phyloP scores from a whole-genome alignment of 108 stramenopile species.

The Cyclotella baltica region DNA sequence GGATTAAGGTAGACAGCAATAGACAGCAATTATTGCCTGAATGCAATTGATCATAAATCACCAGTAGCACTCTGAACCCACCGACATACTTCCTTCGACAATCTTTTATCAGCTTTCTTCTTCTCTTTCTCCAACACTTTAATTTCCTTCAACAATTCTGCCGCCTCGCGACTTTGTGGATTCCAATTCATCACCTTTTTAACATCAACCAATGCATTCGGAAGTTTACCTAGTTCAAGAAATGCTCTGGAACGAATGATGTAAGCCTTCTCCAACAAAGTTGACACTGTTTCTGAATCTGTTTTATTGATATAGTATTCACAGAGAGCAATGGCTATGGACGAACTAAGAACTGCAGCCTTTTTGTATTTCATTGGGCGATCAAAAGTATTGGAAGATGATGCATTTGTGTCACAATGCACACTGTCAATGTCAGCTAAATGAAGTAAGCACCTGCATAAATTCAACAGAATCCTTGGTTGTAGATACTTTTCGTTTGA shows the following conservation, averaged over 20 bases:
- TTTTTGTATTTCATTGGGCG: slow-evolving; percentile 32
- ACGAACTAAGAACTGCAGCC: slow-evolving; percentile 40
- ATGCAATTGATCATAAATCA: neutral
- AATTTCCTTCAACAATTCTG: slow-evolving; percentile 38
- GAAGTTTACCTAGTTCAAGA: slow-evolving; percentile 26
- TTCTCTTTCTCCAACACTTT: neutral
- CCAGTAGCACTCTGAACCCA: slow-evolving; percentile 67
- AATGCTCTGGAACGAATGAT: slow-evolving; percentile 44
- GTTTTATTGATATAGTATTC: slow-evolving; percentile 14
- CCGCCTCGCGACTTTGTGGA: slow-evolving; percentile 35
- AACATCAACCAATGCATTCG: slow-evolving; percentile 31
- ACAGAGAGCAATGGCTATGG: slow-evolving; percentile 46
- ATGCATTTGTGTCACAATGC: neutral
- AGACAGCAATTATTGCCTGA: too few species aligned
- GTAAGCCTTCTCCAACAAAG: slow-evolving; percentile 37
- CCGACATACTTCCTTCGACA: slow-evolving; percentile 65
- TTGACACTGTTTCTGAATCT: slow-evolving; percentile 1
- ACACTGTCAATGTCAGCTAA: slow-evolving; percentile 53
- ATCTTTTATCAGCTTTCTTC: slow-evolving; percentile 52
- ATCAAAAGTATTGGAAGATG: neutral
- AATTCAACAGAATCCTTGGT: slow-evolving; percentile 66
- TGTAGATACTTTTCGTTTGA: slow-evolving; percentile 41
- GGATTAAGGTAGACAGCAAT: too few species aligned
- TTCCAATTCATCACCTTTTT: slow-evolving; percentile 25
- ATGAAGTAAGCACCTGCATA: slow-evolving; percentile 66